Conservation (phyloP, 805 yeast genomes). For the Wickerhamiella allomyrinae region DNA sequence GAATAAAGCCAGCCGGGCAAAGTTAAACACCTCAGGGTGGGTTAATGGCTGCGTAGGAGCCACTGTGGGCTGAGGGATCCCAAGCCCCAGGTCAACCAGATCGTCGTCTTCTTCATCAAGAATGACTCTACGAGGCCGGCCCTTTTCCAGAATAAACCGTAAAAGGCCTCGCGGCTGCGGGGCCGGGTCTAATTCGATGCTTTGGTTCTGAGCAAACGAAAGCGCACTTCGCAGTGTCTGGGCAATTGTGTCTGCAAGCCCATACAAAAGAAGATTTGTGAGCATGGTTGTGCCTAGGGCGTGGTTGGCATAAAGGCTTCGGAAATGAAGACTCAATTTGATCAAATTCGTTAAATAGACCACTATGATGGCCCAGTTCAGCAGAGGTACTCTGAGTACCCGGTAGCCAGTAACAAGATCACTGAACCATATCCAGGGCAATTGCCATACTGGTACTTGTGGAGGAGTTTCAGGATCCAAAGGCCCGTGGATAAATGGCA, state of each 20-base stretch:
- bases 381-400: constrained; percentile 21
- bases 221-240: constrained; percentile 44
- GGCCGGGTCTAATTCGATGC: not conserved
- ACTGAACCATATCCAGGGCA: not conserved
- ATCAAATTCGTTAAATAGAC: constrained; percentile 19
- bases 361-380: constrained; percentile 25
- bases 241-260: constrained; percentile 84
- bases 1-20: constrained; percentile 61
- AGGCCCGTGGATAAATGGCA: constrained; percentile 1
- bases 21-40: constrained; percentile 35
- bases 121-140: constrained; percentile 21
- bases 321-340: constrained; percentile 23
- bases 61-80: constrained; percentile 7
- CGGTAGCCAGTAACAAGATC: constrained; percentile 7
- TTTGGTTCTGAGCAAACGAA: constrained; percentile 14
- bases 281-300: constrained; percentile 66
- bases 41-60: constrained; percentile 6
- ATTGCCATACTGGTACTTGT: not conserved
- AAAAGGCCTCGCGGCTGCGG: constrained; percentile 10
- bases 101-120: constrained; percentile 23
- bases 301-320: constrained; percentile 36
- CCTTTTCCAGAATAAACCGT: constrained; percentile 22
- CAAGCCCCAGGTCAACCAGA: constrained; percentile 19
- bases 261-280: constrained; percentile 68
- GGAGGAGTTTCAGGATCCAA: not conserved